Evolutionary conservation across 2,329 filamentous ascomycete species (phyloP), one percentile per base, ranked within the genome.

Genomic region (Talaromyces pinophilus): DNA sequence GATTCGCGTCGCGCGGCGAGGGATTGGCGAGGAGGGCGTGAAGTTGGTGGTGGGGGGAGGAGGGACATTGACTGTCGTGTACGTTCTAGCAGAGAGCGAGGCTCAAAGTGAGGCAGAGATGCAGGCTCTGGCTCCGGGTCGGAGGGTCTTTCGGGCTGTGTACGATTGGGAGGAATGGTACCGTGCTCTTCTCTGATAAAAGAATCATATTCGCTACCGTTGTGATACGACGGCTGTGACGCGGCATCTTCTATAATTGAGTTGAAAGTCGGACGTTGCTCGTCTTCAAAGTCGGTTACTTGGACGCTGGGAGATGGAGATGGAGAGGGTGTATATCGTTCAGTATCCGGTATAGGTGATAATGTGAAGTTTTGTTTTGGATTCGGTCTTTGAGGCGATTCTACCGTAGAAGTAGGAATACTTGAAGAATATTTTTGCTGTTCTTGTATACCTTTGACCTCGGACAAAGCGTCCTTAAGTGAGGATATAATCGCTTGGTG

Each of bases 1-100:
- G 80, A 80, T 19, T 71, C 71, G 15, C 69, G 71, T 25, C 75
- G 70, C 15, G 68, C 55, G 46, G 68, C 65, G 8, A 70, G 61
- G 62, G 70, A 71, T 13, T 73, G 68, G 68, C 72, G 67, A 63
- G 52, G 66, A 63, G 71, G 44, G 25, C 61, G 54, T 5, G 57
- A 46, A 35, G 25, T 62, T 33, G 59, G 28, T 54, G 22, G 65
- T 54, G 76, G 67, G 1, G 87, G 84, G 57, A 86, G 81, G 2
- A 88, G 83, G 0, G 89, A 87, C 88, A 97, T 94, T 19, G 92
- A 93, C 63, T 92, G 84, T 19, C 91, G 87, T 0, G 93, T 96
- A 59, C 93, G 89, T 73, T 96, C 92, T 3, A 90, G 85, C 0
- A 95, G 84, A 0, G 89, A 81, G 22, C 55, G 59, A 40, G 57